Percentiles rank a stretch among this genome's conserved stretches.
Conservation (phyloP, 257 asterid species). For the Thymus quinquecostatus region DNA sequence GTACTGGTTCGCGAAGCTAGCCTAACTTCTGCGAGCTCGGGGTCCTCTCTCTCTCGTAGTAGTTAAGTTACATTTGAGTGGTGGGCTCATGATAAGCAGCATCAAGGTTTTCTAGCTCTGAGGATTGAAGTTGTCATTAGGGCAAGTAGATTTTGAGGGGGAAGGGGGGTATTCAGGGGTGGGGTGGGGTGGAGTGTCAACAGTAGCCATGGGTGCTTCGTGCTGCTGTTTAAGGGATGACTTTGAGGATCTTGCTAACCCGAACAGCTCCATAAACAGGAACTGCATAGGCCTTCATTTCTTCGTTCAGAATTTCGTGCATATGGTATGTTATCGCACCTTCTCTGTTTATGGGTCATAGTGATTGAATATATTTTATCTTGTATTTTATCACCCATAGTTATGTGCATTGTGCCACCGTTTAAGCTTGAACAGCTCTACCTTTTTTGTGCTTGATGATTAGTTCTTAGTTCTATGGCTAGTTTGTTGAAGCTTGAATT, state of each 20-base stretch:
- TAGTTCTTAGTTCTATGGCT: neutral
- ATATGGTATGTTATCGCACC: conserved; percentile 55
- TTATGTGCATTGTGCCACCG: conserved; percentile 3
- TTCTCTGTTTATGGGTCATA: conserved; percentile 13
- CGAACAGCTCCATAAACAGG: conserved; percentile 64
- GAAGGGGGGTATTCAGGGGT: conserved; percentile 25
- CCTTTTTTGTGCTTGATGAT: conserved; percentile 16
- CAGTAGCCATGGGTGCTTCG: conserved; percentile 70
- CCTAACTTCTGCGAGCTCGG: conserved; percentile 51
- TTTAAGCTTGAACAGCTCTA: neutral
- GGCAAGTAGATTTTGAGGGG: conserved; percentile 21
- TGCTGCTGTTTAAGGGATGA: conserved; percentile 87
- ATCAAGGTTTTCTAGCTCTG: conserved; percentile 17
- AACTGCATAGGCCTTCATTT: conserved; percentile 71
- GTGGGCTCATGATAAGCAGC: conserved; percentile 15
- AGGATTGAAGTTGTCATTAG: conserved; percentile 1
- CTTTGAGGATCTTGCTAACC: conserved; percentile 66
- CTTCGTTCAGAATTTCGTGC: conserved; percentile 61
- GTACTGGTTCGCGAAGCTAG: conserved; percentile 54
- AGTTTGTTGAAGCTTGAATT: neutral
- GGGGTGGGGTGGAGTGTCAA: conserved; percentile 25
- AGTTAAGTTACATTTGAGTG: neutral
- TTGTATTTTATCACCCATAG: neutral
- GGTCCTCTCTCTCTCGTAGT: conserved; percentile 52
- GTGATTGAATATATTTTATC: conserved; percentile 3